Evolutionary conservation across 345 rosid genomes (phyloP).

Genomic region (Gynandropsis gynandra): DNA sequence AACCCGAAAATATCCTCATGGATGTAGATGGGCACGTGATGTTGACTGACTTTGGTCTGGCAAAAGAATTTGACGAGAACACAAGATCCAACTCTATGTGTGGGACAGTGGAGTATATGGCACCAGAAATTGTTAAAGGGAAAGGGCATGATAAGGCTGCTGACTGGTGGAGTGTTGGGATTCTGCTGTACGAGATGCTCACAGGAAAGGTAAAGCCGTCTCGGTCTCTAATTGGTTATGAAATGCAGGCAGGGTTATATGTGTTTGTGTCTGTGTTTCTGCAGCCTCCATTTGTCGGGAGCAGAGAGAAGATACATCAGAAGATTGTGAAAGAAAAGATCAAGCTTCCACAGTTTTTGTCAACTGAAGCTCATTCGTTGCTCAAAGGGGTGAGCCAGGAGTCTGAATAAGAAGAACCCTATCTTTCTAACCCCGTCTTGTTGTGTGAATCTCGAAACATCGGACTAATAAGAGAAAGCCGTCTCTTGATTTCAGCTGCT

Average conservation of each 20-base stretch:
- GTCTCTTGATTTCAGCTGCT: constrained; percentile 44
- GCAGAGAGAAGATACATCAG: constrained; percentile 57
- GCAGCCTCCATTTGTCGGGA: constrained; percentile 82
- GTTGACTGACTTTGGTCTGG: constrained; percentile 90
- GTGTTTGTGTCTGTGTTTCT: constrained; percentile 13
- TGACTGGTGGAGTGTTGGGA: constrained; percentile 98
- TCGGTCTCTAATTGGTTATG: not conserved
- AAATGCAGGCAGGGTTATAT: not conserved
- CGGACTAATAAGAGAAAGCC: not conserved
- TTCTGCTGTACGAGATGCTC: constrained; percentile 86
- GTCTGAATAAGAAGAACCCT: not conserved
- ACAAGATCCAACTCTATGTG: constrained; percentile 85
- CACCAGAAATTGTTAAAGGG: constrained; percentile 86
- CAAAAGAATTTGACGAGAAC: constrained; percentile 77
- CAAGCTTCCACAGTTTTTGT: constrained; percentile 59
- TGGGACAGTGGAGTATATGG: constrained; percentile 93
- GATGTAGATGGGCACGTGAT: constrained; percentile 88
- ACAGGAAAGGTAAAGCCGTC: constrained; percentile 58
- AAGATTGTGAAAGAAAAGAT: constrained; percentile 79
- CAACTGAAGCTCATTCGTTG: constrained; percentile 73
- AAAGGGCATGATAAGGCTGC: constrained; percentile 93
- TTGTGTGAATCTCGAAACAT: constrained; percentile 2
- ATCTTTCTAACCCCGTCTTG: not conserved
- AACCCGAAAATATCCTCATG: constrained; percentile 89
- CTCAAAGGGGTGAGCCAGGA: constrained; percentile 59